These are phyloP conservation scores for Candida sp. DNA, from an alignment of 1,139 yeast species.

Conservation along the genomic window DNA sequence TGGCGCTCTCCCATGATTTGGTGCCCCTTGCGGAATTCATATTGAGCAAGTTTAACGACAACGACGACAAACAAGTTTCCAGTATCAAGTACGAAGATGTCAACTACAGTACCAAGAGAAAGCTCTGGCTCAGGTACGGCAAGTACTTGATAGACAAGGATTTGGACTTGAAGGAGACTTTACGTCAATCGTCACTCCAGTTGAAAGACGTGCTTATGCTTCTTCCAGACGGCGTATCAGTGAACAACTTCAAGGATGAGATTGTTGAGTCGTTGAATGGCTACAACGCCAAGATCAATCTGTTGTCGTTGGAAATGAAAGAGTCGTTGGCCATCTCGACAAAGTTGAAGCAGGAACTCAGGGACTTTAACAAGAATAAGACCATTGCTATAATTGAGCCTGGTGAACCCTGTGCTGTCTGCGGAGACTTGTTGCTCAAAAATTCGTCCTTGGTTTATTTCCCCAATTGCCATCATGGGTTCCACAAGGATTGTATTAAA, in stretches of 20 bases:
- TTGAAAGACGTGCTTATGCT: conserved; percentile 85
- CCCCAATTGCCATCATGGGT: conserved; percentile 86
- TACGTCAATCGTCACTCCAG: conserved; percentile 40
- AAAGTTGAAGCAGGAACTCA: conserved; percentile 63
- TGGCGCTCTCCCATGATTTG: conserved; percentile 70
- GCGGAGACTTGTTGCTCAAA: conserved; percentile 68
- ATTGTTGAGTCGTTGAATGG: conserved; percentile 77
- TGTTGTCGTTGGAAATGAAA: conserved; percentile 76
- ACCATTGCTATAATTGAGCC: conserved; percentile 65
- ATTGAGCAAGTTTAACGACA: conserved; percentile 29
- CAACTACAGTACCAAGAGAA: conserved; percentile 57
- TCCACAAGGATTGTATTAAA: conserved; percentile 88
- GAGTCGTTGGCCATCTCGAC: conserved; percentile 70
- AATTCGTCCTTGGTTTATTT: conserved; percentile 81
- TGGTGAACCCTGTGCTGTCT: conserved; percentile 80
- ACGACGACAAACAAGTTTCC: conserved; percentile 23
- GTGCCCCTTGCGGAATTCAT: conserved; percentile 58
- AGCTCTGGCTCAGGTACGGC: conserved; percentile 76
- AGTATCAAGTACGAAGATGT: conserved; percentile 37
- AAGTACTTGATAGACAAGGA: conserved; percentile 53
- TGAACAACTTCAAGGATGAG: conserved; percentile 85
- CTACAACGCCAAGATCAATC: conserved; percentile 67
- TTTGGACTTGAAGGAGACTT: conserved; percentile 23
- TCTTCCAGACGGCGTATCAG: conserved; percentile 81
- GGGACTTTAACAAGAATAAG: conserved; percentile 47